These are phyloP conservation scores for Quercus phellos DNA, from an alignment of 331 rosid species.

Conservation along the genomic window DNA sequence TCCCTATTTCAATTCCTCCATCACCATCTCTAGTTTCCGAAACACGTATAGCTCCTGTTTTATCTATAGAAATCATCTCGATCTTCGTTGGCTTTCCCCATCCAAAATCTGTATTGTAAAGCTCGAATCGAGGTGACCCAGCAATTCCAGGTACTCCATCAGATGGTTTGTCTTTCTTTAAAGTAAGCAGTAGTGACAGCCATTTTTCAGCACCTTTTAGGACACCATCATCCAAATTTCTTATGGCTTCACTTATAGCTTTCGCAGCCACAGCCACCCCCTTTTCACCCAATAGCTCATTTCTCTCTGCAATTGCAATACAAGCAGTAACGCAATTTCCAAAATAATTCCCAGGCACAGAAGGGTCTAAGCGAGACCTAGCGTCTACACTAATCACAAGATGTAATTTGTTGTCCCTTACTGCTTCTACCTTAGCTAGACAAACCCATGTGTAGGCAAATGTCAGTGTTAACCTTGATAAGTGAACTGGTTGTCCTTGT, in stretches of 20 bases:
- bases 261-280: constrained; percentile 16
- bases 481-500: neutral
- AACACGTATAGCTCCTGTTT: constrained; percentile 18
- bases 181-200: neutral
- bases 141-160: neutral
- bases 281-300: constrained; percentile 7
- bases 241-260: constrained; percentile 13
- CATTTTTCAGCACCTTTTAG: constrained; percentile 12
- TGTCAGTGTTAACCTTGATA: constrained; percentile 28
- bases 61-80: constrained; percentile 31
- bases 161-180: too few species aligned
- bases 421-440: constrained; percentile 21
- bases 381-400: constrained; percentile 8
- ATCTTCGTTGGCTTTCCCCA: constrained; percentile 44
- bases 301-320: neutral
- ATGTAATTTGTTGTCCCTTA: neutral
- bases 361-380: constrained; percentile 29
- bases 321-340: constrained; percentile 33
- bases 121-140: constrained; percentile 37
- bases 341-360: constrained; percentile 25
- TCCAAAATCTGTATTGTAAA: constrained; percentile 37
- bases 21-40: constrained; percentile 27
- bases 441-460: constrained; percentile 25
- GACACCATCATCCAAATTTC: neutral
- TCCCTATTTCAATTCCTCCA: constrained; percentile 34